Evolutionary conservation across 192 early-diverging fungal genomes (phyloP).

Genomic region (Entomortierella beljakovae): DNA sequence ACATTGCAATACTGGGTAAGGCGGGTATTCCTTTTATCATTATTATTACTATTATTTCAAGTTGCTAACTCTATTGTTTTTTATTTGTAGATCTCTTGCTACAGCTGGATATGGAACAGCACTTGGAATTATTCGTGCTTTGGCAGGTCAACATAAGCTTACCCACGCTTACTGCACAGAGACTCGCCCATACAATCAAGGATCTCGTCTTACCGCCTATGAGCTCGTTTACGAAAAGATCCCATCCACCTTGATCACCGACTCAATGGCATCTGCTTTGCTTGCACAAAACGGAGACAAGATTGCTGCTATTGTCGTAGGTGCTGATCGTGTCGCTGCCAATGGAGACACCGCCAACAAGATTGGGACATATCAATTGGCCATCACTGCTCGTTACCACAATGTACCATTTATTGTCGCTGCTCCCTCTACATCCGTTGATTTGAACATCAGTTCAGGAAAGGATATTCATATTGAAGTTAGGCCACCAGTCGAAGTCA

Average conservation of each 20-base stretch:
- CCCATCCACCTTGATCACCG: constrained; percentile 90
- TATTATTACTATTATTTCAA: background rate
- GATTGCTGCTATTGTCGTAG: constrained; percentile 91
- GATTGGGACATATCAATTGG: constrained; percentile 98
- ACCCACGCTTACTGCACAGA: constrained; percentile 93
- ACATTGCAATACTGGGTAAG: constrained; percentile 97
- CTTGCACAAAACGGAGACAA: constrained; percentile 63
- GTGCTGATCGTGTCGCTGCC: constrained; percentile 94
- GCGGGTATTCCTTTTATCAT: background rate
- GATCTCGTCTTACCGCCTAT: constrained; percentile 93
- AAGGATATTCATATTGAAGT: constrained; percentile 90
- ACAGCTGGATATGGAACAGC: constrained; percentile 93
- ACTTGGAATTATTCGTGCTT: constrained; percentile 89
- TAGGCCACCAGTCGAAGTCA: constrained; percentile 80
- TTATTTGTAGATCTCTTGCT: constrained; percentile 77
- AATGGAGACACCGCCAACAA: constrained; percentile 99
- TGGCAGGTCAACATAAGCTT: constrained; percentile 68
- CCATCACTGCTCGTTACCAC: constrained; percentile 90
- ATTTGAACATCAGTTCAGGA: constrained; percentile 78
- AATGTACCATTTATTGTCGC: constrained; percentile 93
- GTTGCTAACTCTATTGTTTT: background rate
- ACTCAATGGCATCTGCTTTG: constrained; percentile 92
- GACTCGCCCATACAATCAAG: constrained; percentile 99
- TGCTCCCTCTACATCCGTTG: constrained; percentile 94
- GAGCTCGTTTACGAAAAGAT: constrained; percentile 95